A percentile compares a stretch with the other conserved stretches of the same genome.
Conservation (phyloP, 345 rosid species). For the Boechera divaricarpa region DNA sequence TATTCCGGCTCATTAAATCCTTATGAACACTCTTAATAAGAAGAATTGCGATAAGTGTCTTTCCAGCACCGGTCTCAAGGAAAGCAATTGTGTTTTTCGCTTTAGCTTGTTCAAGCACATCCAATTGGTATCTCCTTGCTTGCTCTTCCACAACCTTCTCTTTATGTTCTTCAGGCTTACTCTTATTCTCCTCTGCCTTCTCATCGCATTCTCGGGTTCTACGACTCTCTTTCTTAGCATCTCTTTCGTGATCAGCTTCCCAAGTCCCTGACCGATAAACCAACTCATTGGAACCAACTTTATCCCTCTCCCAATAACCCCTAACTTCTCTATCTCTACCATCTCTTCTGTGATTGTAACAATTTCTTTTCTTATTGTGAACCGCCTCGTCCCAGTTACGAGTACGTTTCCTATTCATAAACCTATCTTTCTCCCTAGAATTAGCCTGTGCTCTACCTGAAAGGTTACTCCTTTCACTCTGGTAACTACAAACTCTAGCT, state of each 20-base stretch:
- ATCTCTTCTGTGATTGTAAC: conserved; percentile 57
- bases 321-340: conserved; percentile 69
- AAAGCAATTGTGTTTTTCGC: conserved; percentile 90
- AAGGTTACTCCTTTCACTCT: conserved; percentile 46
- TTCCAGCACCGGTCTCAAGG: conserved; percentile 98
- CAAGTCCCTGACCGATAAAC: conserved; percentile 79
- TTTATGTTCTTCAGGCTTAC: conserved; percentile 62
- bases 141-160: conserved; percentile 84
- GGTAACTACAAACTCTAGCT: conserved; percentile 50
- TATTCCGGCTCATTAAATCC: conserved; percentile 65
- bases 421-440: conserved; percentile 62
- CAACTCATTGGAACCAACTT: conserved; percentile 68
- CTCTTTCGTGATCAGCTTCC: conserved; percentile 71
- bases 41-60: conserved; percentile 94
- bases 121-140: conserved; percentile 91
- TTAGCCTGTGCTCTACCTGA: conserved; percentile 51
- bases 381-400: conserved; percentile 69
- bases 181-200: conserved; percentile 47
- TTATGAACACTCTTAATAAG: conserved; percentile 74
- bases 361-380: conserved; percentile 62
- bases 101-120: conserved; percentile 97
- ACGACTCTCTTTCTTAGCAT: conserved; percentile 53
- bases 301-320: conserved; percentile 98
- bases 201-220: conserved; percentile 52
- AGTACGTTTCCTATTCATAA: conserved; percentile 58